Base-by-base conservation (phyloP, 805 yeast genomes). In the Cyberlindnera amylophila region DNA sequence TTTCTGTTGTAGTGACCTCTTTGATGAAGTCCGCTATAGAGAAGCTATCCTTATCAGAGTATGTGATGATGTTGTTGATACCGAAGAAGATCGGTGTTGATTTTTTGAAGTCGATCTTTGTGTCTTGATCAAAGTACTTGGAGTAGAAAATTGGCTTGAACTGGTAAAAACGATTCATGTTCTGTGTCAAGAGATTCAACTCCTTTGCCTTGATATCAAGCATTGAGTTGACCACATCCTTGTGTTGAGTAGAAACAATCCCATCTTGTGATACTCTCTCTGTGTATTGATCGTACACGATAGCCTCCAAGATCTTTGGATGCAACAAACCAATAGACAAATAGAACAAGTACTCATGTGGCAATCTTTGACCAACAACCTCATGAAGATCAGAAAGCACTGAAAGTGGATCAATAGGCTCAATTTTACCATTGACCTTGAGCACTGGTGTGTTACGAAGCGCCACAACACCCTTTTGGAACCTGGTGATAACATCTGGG, bases 131-230 rank as follows among this genome's bases (percentile, higher is more conserved):
- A 65, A 69, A 82, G 82, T 84, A 82, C 46, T 66, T 75, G 14
- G 65, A 59, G 19, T 74, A 75, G 34, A 71, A 65, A 30, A 86
- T 71, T 42, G 74, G 78, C 57, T 82, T 85, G 45, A 76, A 82
- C 59, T 90, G 97, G 60, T 80, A 88, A 63, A 86, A 91, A 58
- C 98, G 80, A 49, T 87, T 82, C 53, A 89, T 72, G 19, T 82
- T 75, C 51, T 78, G 81, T 13, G 95, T 78, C 17, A 90, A 64
- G 38, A 86, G 65, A 49, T 82, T 82, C 43, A 86, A 68, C 40
- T 81, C 80, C 52, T 74, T 71, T 41, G 82, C 81, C 42, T 83
- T 75, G 14, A 54, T 50, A 18, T 75, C 74, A 13, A 71, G 65
- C 36, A 75, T 70, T 29, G 63, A 62, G 30, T 63, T 66, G 11